Conservation (phyloP, 257 asterid species). For the Petrea volubilis region DNA sequence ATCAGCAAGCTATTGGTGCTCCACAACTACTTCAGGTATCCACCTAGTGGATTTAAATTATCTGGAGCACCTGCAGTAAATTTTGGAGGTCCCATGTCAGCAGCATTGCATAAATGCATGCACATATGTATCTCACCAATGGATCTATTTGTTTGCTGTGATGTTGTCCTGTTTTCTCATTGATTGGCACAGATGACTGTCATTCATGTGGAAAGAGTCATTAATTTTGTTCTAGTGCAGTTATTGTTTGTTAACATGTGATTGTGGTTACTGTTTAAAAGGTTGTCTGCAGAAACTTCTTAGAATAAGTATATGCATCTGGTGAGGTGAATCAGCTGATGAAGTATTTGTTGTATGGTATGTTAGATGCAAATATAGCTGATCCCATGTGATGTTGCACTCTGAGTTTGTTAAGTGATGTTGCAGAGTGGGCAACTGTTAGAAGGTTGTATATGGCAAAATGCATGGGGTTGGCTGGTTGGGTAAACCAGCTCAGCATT, state of each 20-base stretch:
- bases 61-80: not conserved
- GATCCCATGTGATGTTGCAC: not conserved
- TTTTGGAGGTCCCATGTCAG: not conserved
- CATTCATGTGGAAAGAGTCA: not conserved
- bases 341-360: not conserved
- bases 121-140: not conserved
- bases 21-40: not conserved
- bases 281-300: not conserved
- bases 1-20: not conserved
- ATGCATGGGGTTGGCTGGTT: not conserved
- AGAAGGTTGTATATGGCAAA: not conserved
- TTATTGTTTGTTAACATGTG: conserved; percentile 14
- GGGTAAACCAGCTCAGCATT: not conserved
- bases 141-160: not conserved
- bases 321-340: not conserved
- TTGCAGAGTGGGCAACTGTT: not conserved
- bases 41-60: not conserved
- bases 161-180: not conserved
- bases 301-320: not conserved
- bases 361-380: conserved; percentile 17
- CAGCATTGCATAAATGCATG: not conserved
- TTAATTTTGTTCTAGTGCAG: not conserved
- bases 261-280: not conserved
- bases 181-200: not conserved
- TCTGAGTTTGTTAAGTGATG: conserved; percentile 4